phyloP scores from a whole-genome alignment of 169 alveolate species.

The Plasmodium sp. region DNA sequence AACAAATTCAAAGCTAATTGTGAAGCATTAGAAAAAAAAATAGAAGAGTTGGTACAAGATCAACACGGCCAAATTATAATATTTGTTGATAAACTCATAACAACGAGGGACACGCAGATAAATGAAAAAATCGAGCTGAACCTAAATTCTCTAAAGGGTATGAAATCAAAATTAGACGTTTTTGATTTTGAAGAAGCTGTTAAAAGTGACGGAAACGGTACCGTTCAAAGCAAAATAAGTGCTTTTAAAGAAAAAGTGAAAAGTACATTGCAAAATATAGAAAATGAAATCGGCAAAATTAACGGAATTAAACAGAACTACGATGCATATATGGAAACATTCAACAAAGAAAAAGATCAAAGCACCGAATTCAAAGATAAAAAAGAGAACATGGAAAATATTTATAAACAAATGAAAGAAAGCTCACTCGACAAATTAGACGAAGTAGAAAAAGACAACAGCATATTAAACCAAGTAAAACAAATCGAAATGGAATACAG shows the following conservation, averaged over 20 bases:
- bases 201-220: not conserved
- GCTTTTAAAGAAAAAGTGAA: not conserved
- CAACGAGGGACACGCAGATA: not conserved
- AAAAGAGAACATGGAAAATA: not conserved
- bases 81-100: not conserved
- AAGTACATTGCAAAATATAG: not conserved
- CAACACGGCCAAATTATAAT: not conserved
- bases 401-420: not conserved
- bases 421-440: not conserved
- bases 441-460: not conserved
- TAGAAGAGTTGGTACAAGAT: not conserved
- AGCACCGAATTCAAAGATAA: not conserved
- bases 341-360: not conserved
- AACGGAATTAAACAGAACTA: not conserved
- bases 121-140: not conserved
- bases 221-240: not conserved
- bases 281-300: too few relatives aligned
- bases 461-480: not conserved
- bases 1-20: not conserved
- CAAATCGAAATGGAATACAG: not conserved
- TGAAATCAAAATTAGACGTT: not conserved
- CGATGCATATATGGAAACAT: not conserved
- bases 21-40: not conserved
- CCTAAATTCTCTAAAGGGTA: not conserved
- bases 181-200: not conserved